phyloP scores from a whole-genome alignment of 2,329 filamentous ascomycete species.

The Blastomyces percursus region DNA sequence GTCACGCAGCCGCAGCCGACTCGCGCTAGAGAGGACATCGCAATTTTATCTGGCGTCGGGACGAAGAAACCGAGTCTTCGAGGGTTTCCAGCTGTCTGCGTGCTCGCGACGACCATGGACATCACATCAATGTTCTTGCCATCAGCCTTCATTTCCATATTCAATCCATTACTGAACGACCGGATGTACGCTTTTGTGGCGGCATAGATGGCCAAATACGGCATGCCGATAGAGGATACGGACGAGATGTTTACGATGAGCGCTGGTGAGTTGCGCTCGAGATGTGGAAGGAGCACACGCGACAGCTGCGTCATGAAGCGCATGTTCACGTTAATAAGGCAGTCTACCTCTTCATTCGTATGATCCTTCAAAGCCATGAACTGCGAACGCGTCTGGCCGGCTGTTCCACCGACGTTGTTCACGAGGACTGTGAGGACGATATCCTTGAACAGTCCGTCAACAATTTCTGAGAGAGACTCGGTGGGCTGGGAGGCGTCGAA shows the following conservation, averaged over 20 bases:
- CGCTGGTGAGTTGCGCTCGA: conserved; percentile 32
- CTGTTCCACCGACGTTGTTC: too few relatives aligned
- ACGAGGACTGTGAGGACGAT: too few relatives aligned
- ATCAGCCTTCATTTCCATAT: conserved; percentile 34
- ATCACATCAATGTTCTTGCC: conserved; percentile 31
- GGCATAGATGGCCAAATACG: conserved; percentile 39
- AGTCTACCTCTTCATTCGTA: too few relatives aligned
- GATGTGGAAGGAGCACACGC: conserved; percentile 34
- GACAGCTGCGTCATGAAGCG: conserved; percentile 43
- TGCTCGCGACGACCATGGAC: conserved; percentile 26
- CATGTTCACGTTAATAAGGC: conserved; percentile 37
- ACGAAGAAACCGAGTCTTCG: conserved; percentile 17
- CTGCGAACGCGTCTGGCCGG: too few relatives aligned
- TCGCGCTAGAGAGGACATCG: not conserved
- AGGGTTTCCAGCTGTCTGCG: conserved; percentile 21
- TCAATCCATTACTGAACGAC: conserved; percentile 31
- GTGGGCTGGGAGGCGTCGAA: too few relatives aligned
- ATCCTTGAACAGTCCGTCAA: too few relatives aligned
- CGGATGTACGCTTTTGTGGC: conserved; percentile 39
- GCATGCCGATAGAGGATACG: conserved; percentile 36
- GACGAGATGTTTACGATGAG: conserved; percentile 45
- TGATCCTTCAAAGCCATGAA: too few relatives aligned
- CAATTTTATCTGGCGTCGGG: conserved; percentile 15
- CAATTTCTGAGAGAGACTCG: too few relatives aligned
- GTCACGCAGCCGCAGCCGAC: not conserved